phyloP scores from a whole-genome alignment of 2,329 filamentous ascomycete species.

The Microdochium trichocladiopsis region DNA sequence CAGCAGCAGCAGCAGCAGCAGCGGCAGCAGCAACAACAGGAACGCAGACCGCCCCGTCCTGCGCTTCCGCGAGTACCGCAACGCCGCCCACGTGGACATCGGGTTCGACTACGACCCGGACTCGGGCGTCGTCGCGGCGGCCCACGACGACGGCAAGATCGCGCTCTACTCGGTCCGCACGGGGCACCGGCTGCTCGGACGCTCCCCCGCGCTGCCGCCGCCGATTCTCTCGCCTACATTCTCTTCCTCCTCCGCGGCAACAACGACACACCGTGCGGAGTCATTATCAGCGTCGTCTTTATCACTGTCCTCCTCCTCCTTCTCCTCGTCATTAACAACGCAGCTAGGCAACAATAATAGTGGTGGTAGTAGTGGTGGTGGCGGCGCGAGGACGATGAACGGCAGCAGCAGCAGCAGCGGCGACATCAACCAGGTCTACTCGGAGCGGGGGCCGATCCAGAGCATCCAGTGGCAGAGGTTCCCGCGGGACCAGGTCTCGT shows the following conservation, averaged over 20 bases:
- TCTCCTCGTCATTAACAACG: not conserved
- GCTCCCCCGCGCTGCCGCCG: too few species aligned
- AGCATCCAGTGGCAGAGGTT: slow-evolving; percentile 38
- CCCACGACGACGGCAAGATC: slow-evolving; percentile 41
- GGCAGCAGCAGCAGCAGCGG: not conserved
- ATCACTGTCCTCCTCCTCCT: not conserved
- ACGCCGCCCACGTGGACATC: slow-evolving; percentile 36
- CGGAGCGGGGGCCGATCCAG: slow-evolving; percentile 23
- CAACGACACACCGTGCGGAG: too few species aligned
- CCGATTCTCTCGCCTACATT: too few species aligned
- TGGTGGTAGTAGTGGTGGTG: too few species aligned
- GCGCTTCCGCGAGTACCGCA: slow-evolving; percentile 41
- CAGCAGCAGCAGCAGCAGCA: not conserved
- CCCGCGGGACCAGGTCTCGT: slow-evolving; percentile 34
- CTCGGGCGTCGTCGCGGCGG: slow-evolving; percentile 45
- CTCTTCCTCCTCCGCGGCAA: slow-evolving; percentile 5
- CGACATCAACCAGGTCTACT: slow-evolving; percentile 9
- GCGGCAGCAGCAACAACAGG: slow-evolving; percentile 1
- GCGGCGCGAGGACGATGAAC: too few species aligned
- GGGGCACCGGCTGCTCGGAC: slow-evolving; percentile 28
- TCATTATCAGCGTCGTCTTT: not conserved
- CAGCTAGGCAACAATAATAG: too few species aligned
- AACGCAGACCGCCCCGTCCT: slow-evolving; percentile 31
- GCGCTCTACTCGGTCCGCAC: slow-evolving; percentile 41
- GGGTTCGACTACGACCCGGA: slow-evolving; percentile 43